Percentiles rank a stretch among this genome's conserved stretches.
Conservation (phyloP, 2,329 filamentous ascomycete genomes). For the Ophiocordyceps robertsii region DNA sequence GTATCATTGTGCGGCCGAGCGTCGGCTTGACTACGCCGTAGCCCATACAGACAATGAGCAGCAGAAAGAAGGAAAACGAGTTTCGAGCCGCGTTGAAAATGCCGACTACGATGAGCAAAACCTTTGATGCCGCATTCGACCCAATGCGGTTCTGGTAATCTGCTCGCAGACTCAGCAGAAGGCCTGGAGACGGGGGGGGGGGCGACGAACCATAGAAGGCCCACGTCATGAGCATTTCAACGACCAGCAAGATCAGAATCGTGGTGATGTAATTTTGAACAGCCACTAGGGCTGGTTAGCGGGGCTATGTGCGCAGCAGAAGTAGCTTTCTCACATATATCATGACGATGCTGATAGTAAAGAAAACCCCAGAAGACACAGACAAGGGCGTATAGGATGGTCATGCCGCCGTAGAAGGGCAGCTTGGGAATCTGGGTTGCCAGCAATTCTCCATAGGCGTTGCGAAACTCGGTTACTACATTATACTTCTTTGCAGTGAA, state of each 20-base stretch:
- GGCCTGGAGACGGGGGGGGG: neutral
- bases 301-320: neutral
- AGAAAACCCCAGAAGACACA: slow-evolving; percentile 80
- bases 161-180: slow-evolving; percentile 25
- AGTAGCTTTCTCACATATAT: slow-evolving; percentile 52
- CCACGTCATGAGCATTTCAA: slow-evolving; percentile 98
- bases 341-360: slow-evolving; percentile 85
- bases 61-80: slow-evolving; percentile 95
- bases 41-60: slow-evolving; percentile 98
- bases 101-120: slow-evolving; percentile 80
- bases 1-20: slow-evolving; percentile 86
- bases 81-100: slow-evolving; percentile 88
- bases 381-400: slow-evolving; percentile 84
- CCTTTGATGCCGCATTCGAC: slow-evolving; percentile 68
- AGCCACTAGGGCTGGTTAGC: slow-evolving; percentile 43
- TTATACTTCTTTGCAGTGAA: slow-evolving; percentile 58
- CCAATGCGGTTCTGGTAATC: slow-evolving; percentile 91
- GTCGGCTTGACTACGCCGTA: slow-evolving; percentile 95
- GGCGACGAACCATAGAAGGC: slow-evolving; percentile 67
- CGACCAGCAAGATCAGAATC: slow-evolving; percentile 82
- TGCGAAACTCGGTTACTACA: slow-evolving; percentile 81
- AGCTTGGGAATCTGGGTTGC: slow-evolving; percentile 94
- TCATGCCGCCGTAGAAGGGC: slow-evolving; percentile 90
- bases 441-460: slow-evolving; percentile 90
- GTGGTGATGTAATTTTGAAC: slow-evolving; percentile 99